phyloP scores from a whole-genome alignment of 2,329 filamentous ascomycete species.

The Fusarium fujikuroi region DNA sequence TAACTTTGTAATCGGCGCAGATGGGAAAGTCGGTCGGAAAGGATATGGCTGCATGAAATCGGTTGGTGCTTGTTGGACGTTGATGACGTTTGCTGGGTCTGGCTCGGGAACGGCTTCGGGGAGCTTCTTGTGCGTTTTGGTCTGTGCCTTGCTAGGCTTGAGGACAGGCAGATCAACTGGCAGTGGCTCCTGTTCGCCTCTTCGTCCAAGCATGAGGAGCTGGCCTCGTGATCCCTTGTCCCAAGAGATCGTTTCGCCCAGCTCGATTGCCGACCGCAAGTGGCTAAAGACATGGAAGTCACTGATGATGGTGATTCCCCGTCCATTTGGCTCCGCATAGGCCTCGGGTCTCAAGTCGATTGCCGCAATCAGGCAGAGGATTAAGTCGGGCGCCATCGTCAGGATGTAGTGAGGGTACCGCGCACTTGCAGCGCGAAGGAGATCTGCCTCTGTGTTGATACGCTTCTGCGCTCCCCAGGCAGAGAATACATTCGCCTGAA shows the following conservation, averaged over 20 bases:
- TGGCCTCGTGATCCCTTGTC: not conserved
- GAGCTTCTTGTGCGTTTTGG: too few species aligned
- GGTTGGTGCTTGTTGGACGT: fast-evolving
- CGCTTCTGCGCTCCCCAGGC: fast-evolving
- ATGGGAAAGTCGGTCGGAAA: not conserved
- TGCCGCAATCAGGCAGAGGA: not conserved
- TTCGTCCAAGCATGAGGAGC: not conserved
- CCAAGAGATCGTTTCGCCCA: not conserved
- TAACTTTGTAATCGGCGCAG: fast-evolving
- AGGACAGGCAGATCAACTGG: not conserved
- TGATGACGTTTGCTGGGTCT: fast-evolving
- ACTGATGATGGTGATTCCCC: not conserved
- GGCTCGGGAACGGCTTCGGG: fast-evolving
- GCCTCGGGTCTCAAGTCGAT: not conserved
- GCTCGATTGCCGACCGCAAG: not conserved
- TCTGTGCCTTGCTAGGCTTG: not conserved
- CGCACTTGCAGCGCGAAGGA: not conserved
- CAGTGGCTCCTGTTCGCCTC: fast-evolving
- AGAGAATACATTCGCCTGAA: fast-evolving
- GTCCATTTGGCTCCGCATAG: not conserved
- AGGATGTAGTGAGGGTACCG: not conserved
- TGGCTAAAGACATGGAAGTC: not conserved
- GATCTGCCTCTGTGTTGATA: not conserved
- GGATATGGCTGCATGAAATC: not conserved
- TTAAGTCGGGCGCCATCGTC: not conserved